A percentile compares a stretch with the other conserved stretches of the same genome.
Evolutionary conservation across 169 alveolate species (phyloP).

Genomic region (Plasmodium yoelii): DNA sequence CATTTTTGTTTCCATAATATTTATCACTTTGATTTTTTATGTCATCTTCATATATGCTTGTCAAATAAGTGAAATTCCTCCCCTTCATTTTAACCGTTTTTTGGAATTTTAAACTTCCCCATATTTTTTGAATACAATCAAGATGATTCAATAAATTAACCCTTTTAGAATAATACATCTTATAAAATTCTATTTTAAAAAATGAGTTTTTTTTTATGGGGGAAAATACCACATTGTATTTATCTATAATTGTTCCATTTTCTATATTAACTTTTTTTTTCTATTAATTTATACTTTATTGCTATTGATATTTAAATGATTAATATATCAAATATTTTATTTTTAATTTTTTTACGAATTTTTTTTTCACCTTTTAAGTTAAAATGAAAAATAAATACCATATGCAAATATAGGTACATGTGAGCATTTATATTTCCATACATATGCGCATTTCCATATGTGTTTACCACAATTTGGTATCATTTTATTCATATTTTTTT

Average conservation of each 20-base stretch:
- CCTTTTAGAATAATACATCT: slow-evolving; percentile 15
- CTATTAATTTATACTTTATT: too few species aligned
- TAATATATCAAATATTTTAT: too few species aligned
- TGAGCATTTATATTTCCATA: too few species aligned
- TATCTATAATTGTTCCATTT: too few species aligned
- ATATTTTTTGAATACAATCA: slow-evolving; percentile 12
- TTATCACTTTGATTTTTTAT: background rate
- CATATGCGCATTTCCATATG: too few species aligned
- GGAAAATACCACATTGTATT: background rate
- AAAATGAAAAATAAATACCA: too few species aligned
- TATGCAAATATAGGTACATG: too few species aligned
- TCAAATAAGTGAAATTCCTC: slow-evolving; percentile 26
- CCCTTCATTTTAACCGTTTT: background rate
- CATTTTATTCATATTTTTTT: too few species aligned
- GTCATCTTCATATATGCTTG: slow-evolving; percentile 60
- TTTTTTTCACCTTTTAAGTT: too few species aligned
- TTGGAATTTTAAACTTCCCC: background rate
- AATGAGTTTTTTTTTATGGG: background rate
- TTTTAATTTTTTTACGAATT: too few species aligned
- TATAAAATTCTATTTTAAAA: background rate
- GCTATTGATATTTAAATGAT: too few species aligned
- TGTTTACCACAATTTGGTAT: too few species aligned
- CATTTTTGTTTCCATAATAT: background rate
- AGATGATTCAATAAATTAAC: background rate
- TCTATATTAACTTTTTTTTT: background rate